Percentiles rank a stretch among this genome's conserved stretches.
These are phyloP conservation scores for Microsporum audouinii DNA, from an alignment of 2,329 filamentous ascomycete species.

Conservation along the genomic window DNA sequence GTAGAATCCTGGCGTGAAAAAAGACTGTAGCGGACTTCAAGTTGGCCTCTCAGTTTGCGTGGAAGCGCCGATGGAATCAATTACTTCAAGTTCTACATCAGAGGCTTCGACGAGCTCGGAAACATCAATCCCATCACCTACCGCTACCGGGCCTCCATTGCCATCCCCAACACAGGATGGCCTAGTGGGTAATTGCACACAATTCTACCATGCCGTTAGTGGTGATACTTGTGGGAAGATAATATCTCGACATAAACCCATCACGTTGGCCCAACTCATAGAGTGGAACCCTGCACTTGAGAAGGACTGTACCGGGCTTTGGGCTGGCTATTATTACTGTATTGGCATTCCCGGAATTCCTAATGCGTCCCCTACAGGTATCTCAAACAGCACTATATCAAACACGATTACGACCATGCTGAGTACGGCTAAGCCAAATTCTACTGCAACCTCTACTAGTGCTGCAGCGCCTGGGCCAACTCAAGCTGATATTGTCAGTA, in stretches of 20 bases:
- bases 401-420: background rate
- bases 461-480: background rate
- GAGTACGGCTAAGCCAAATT: background rate
- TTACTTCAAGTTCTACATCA: background rate
- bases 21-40: slow-evolving; percentile 2
- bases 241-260: background rate
- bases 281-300: slow-evolving; percentile 19
- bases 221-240: background rate
- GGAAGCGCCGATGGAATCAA: background rate
- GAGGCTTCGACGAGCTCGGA: background rate
- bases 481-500: slow-evolving; percentile 4
- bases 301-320: slow-evolving; percentile 14
- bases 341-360: slow-evolving; percentile 11
- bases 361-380: background rate
- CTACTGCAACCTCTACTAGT: background rate
- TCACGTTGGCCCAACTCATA: slow-evolving; percentile 11
- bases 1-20: slow-evolving; percentile 2
- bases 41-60: slow-evolving; percentile 4
- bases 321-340: slow-evolving; percentile 19
- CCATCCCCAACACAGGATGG: slow-evolving; percentile 1
- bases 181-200: background rate
- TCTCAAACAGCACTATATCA: background rate
- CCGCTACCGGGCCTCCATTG: background rate
- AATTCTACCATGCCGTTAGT: background rate
- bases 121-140: background rate